Conservation (phyloP, 768 basidiomycete genomes). For the Xanthoconium stramineum region DNA sequence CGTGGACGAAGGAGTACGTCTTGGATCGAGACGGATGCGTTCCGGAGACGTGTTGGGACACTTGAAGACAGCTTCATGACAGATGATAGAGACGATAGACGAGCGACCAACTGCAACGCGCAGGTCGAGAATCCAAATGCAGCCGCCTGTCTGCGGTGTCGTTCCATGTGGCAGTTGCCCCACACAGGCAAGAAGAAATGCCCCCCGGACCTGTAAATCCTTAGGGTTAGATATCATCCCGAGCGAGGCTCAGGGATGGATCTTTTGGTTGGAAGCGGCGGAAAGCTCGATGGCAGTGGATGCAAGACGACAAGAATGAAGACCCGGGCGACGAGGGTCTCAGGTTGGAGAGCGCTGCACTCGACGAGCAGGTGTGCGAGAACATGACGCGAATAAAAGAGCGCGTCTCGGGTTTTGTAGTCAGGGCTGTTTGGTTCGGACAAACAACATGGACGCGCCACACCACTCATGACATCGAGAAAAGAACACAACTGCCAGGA, state of each 20-base stretch:
- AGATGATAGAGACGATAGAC: conserved; percentile 25
- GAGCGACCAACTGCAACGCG: conserved; percentile 15
- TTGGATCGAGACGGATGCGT: conserved; percentile 36
- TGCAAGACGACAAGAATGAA: conserved; percentile 30
- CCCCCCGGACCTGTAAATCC: conserved; percentile 35
- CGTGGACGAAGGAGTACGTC: conserved; percentile 11
- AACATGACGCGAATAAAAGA: background rate
- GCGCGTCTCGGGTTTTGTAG: conserved; percentile 8
- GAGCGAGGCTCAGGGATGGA: conserved; percentile 37
- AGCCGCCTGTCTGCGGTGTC: conserved; percentile 18
- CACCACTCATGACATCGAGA: too few relatives aligned
- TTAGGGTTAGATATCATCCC: conserved; percentile 65
- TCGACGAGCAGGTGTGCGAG: conserved; percentile 6
- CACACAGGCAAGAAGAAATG: conserved; percentile 23
- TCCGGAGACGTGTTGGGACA: conserved; percentile 51
- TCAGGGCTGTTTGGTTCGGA: conserved; percentile 16
- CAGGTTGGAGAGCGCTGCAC: conserved; percentile 19
- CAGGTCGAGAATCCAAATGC: conserved; percentile 4
- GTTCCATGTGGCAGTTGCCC: conserved; percentile 20
- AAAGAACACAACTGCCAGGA: too few relatives aligned
- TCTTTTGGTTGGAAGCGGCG: conserved; percentile 48
- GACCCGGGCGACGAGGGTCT: conserved; percentile 48
- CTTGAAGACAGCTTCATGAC: conserved; percentile 38
- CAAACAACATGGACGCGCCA: conserved; percentile 20
- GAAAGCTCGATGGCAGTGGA: conserved; percentile 29